phyloP scores from a whole-genome alignment of 306 rosid species.

The Malus fusca region DNA sequence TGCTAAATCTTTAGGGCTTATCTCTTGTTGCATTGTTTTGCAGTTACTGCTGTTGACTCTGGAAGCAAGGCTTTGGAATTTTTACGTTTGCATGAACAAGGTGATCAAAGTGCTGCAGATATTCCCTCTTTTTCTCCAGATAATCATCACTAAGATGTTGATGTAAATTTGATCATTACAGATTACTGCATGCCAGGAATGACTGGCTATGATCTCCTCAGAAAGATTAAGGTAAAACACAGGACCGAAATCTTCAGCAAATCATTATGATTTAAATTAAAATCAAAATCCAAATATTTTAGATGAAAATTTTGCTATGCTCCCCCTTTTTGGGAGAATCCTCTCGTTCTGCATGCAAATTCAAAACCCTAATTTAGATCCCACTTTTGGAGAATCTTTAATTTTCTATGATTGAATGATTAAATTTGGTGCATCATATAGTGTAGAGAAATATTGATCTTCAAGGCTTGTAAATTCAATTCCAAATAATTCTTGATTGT shows the following conservation, averaged over 20 bases:
- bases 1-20: constrained; percentile 12
- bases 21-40: neutral
- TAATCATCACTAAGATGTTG: constrained; percentile 39
- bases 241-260: neutral
- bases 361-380: too few relatives aligned
- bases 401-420: neutral
- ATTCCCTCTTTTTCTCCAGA: constrained; percentile 21
- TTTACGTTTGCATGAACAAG: constrained; percentile 52
- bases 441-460: neutral
- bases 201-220: constrained; percentile 82
- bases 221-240: constrained; percentile 63
- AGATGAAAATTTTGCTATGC: too few relatives aligned
- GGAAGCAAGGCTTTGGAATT: constrained; percentile 69
- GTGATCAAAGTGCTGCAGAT: constrained; percentile 26
- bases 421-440: neutral
- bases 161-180: constrained; percentile 73
- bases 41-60: constrained; percentile 83
- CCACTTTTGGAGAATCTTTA: too few relatives aligned
- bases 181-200: constrained; percentile 95
- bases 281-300: neutral
- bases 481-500: too few relatives aligned
- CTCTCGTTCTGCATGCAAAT: too few relatives aligned
- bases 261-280: neutral
- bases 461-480: neutral
- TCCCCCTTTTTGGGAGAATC: too few relatives aligned